phyloP scores from a whole-genome alignment of 129 eudicot species.

The Silybum marianum region DNA sequence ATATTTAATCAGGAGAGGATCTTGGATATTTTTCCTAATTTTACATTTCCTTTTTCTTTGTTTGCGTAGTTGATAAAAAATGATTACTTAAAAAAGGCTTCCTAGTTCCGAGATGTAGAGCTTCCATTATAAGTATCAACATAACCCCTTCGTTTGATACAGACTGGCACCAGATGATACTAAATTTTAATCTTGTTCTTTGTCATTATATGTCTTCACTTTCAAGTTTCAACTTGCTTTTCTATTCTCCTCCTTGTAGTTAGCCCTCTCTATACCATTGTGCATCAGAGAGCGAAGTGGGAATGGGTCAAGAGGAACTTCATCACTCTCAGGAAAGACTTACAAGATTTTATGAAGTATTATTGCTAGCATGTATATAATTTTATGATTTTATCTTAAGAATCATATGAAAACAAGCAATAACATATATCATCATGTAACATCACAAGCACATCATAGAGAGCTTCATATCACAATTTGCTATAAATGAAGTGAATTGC shows the following conservation, averaged over 20 bases:
- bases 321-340: background rate
- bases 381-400: background rate
- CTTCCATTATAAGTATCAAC: slow-evolving; percentile 1
- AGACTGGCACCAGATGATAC: background rate
- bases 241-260: background rate
- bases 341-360: background rate
- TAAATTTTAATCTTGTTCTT: background rate
- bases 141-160: background rate
- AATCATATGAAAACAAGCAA: background rate
- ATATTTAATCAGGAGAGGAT: background rate
- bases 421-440: background rate
- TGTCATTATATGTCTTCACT: background rate
- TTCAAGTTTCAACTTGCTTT: background rate
- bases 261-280: slow-evolving; percentile 10
- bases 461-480: slow-evolving; percentile 7
- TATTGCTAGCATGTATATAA: background rate
- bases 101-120: background rate
- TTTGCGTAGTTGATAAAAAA: background rate
- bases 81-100: background rate
- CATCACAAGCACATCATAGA: background rate
- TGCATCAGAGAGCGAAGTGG: background rate
- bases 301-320: background rate
- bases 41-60: background rate
- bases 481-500: slow-evolving; percentile 8
- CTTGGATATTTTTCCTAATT: background rate